Base-by-base conservation (phyloP, 805 yeast genomes). In the Kodamaea laetipori region DNA sequence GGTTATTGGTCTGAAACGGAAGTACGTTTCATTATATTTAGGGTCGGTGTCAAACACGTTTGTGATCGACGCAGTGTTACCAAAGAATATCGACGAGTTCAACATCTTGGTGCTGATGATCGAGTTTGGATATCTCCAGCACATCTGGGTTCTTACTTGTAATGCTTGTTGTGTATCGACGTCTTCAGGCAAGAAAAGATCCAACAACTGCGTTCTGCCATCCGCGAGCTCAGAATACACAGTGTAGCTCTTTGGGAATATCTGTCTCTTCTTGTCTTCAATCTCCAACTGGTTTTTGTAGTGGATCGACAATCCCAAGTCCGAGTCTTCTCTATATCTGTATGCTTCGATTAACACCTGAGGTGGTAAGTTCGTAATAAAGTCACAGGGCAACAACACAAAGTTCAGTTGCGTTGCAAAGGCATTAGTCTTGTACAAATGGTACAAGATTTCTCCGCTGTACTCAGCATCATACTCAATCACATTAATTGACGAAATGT, bases 321-420 rank as follows among this genome's bases (percentile, higher is more conserved):
- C 88, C 21, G 71, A 66, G 31, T 78, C 84, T 16, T 77, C 79
- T 55, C 82, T 81, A 51, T 82, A 82, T 56, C 97, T 74, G 61
- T 83, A 90, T 39, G 84, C 86, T 57, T 92, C 96, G 35, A 90
- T 80, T 24, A 94, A 73, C 13, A 84, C 84, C 56, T 87, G 92
- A 8, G 98, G 96, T 3, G 96, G 96, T 28, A 92, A 71, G 59
- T 90, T 92, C 2, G 98, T 90, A 42, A 95, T 73, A 60, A 94
- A 87, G 63, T 95, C 99, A 67, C 97, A 92, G 6, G 98, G 97
- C 43, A 94, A 66, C 24, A 94, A 64, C n/a, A 90, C 87, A 56
- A 89, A 83, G 58, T 63, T 55, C 32, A 56, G 54, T 17, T 45
- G 39, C 11, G 54, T 47, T 82, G 25, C 73, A 57, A 41, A 60